These are phyloP conservation scores for Penstemon eatonii DNA, from an alignment of 257 asterid genomes.

Conservation along the genomic window DNA sequence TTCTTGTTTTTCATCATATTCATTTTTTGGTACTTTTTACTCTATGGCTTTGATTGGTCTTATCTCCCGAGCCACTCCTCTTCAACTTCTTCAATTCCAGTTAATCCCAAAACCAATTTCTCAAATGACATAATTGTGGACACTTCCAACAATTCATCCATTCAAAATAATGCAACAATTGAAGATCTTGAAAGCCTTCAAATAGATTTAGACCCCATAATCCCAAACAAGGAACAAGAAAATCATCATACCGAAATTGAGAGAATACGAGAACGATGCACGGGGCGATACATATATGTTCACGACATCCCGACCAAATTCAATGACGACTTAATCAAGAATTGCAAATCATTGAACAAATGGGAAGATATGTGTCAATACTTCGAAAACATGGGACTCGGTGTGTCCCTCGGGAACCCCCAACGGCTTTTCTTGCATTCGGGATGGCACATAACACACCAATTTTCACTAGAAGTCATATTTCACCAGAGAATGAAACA, in stretches of 20 bases:
- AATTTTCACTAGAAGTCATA: slow-evolving; percentile 67
- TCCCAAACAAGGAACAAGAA: slow-evolving; percentile 18
- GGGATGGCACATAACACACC: slow-evolving; percentile 83
- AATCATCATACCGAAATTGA: no score
- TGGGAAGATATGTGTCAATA: slow-evolving; percentile 80
- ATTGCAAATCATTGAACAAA: slow-evolving; percentile 55
- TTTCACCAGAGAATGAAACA: slow-evolving; percentile 77
- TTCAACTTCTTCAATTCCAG: slow-evolving; percentile 23
- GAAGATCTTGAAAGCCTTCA: slow-evolving; percentile 34
- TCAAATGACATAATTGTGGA: not conserved
- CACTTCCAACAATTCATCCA: not conserved
- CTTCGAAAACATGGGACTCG: slow-evolving; percentile 63
- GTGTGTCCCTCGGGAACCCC: slow-evolving; percentile 58
- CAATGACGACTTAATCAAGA: slow-evolving; percentile 49
- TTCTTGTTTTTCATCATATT: slow-evolving; percentile 45
- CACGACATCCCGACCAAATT: slow-evolving; percentile 61
- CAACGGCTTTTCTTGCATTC: slow-evolving; percentile 42
- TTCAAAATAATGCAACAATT: slow-evolving; percentile 16
- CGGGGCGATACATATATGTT: slow-evolving; percentile 58
- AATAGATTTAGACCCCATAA: slow-evolving; percentile 40
- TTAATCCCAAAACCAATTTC: slow-evolving; percentile 16
- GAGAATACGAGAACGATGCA: slow-evolving; percentile 27
- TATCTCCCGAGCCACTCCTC: slow-evolving; percentile 42
- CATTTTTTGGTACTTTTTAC: slow-evolving; percentile 63
- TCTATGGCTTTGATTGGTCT: slow-evolving; percentile 65